Evolutionary conservation across 441 rosid genomes (phyloP).

Genomic region (Pelargonium fulgidum): DNA sequence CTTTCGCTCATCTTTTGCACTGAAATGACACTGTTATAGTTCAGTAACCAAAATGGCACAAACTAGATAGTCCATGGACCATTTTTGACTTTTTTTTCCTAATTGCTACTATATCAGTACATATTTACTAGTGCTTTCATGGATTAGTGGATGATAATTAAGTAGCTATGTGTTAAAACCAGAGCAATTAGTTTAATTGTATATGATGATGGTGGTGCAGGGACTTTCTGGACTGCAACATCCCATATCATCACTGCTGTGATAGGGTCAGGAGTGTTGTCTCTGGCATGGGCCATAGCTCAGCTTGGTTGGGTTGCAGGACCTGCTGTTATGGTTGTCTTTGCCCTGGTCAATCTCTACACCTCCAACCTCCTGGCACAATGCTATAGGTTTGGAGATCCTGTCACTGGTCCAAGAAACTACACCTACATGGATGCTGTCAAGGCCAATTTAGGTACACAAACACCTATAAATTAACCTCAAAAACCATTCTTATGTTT

Average conservation of each 20-base stretch:
- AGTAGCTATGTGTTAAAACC: too few species aligned
- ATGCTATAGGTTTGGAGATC: constrained; percentile 60
- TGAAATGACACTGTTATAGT: too few species aligned
- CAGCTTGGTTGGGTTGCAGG: constrained; percentile 15
- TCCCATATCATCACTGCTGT: constrained; percentile 13
- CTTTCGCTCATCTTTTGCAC: too few species aligned
- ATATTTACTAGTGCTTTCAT: too few species aligned
- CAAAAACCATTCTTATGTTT: too few species aligned
- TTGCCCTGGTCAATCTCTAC: constrained; percentile 64
- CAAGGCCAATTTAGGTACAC: constrained; percentile 52
- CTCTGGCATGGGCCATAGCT: constrained; percentile 13
- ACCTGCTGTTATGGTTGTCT: constrained; percentile 13
- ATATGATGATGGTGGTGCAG: not conserved
- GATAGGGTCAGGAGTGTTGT: constrained; percentile 11
- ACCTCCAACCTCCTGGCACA: constrained; percentile 78
- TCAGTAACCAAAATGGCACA: too few species aligned
- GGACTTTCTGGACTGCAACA: not conserved
- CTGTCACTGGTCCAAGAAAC: constrained; percentile 61
- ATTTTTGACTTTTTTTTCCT: too few species aligned
- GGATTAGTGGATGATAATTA: too few species aligned
- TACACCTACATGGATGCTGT: constrained; percentile 86
- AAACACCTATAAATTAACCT: not conserved
- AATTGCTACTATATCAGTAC: too few species aligned
- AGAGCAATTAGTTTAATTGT: too few species aligned
- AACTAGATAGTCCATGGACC: too few species aligned